A percentile compares a stretch with the other conserved stretches of the same genome.
phyloP scores from a whole-genome alignment of 352 stramenopile species.

The Phytophthora idaei region DNA sequence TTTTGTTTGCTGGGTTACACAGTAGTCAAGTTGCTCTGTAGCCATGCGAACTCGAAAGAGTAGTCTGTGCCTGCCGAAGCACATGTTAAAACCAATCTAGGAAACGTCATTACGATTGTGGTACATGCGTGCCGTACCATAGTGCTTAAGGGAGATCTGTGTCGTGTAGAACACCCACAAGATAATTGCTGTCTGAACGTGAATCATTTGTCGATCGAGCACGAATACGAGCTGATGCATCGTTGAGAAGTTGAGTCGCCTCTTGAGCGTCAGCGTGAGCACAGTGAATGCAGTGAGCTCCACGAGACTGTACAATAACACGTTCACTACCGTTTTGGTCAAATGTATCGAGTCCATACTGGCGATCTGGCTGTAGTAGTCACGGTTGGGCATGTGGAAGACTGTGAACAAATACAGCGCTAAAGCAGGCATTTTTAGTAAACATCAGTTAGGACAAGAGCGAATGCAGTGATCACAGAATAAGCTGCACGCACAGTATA shows the following conservation, averaged over 20 bases:
- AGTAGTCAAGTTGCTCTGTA: too few relatives aligned
- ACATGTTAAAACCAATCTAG: too few relatives aligned
- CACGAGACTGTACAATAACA: conserved; percentile 15
- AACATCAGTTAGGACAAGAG: too few relatives aligned
- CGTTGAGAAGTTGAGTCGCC: conserved; percentile 12
- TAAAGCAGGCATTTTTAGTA: not conserved
- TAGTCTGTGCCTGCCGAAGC: too few relatives aligned
- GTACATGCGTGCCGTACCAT: too few relatives aligned
- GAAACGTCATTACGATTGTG: too few relatives aligned
- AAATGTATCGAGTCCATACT: conserved; percentile 11
- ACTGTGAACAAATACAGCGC: conserved; percentile 32
- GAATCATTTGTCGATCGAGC: conserved; percentile 18
- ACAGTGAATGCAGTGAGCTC: conserved; percentile 5
- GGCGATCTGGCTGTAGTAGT: conserved; percentile 37
- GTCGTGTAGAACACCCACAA: conserved; percentile 38
- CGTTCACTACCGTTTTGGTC: conserved; percentile 14
- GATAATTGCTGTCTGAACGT: conserved; percentile 23
- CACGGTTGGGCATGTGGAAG: conserved; percentile 30
- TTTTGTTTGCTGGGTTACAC: too few relatives aligned
- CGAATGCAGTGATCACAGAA: not conserved
- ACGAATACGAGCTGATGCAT: conserved; percentile 22
- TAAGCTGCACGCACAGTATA: conserved; percentile 11
- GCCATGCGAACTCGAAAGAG: too few relatives aligned
- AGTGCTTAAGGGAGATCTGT: conserved; percentile 1
- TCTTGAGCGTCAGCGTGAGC: conserved; percentile 14